These are phyloP conservation scores for Salisapilia sapeloensis DNA, from an alignment of 352 stramenopile genomes.

Conservation along the genomic window DNA sequence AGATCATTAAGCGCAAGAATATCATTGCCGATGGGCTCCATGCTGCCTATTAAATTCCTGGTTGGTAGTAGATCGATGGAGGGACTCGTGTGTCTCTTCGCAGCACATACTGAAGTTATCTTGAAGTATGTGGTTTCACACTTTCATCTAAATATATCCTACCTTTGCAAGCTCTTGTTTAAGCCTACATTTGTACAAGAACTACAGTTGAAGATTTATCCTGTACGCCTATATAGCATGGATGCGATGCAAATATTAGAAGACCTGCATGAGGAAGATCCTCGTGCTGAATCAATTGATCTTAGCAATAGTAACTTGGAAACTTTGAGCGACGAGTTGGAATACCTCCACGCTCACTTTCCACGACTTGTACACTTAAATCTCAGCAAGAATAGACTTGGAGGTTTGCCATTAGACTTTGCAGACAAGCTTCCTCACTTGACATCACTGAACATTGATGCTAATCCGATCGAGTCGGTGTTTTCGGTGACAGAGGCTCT, in stretches of 20 bases:
- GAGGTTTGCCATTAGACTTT: conserved; percentile 17
- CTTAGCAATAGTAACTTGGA: conserved; percentile 16
- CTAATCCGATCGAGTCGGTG: conserved; percentile 28
- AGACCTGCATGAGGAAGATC: conserved; percentile 23
- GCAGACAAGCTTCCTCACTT: conserved; percentile 18
- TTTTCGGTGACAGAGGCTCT: conserved; percentile 25
- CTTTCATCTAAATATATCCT: too few species aligned
- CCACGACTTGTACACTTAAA: conserved; percentile 28
- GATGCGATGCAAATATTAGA: conserved; percentile 17
- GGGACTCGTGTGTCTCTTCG: too few species aligned
- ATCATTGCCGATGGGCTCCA: too few species aligned
- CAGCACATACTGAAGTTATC: too few species aligned
- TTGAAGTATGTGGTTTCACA: too few species aligned
- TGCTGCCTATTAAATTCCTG: too few species aligned
- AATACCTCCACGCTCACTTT: conserved; percentile 25
- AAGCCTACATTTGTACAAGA: too few species aligned
- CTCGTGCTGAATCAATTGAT: conserved; percentile 20
- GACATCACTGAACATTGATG: conserved; percentile 36
- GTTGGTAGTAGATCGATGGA: too few species aligned
- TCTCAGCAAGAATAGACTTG: conserved; percentile 31
- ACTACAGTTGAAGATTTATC: too few species aligned
- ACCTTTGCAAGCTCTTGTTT: too few species aligned
- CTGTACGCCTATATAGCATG: too few species aligned
- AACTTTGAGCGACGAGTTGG: conserved; percentile 11
- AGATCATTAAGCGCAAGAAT: too few species aligned